These are phyloP conservation scores for Carallia brachiata DNA, from an alignment of 345 rosid genomes.

Conservation along the genomic window DNA sequence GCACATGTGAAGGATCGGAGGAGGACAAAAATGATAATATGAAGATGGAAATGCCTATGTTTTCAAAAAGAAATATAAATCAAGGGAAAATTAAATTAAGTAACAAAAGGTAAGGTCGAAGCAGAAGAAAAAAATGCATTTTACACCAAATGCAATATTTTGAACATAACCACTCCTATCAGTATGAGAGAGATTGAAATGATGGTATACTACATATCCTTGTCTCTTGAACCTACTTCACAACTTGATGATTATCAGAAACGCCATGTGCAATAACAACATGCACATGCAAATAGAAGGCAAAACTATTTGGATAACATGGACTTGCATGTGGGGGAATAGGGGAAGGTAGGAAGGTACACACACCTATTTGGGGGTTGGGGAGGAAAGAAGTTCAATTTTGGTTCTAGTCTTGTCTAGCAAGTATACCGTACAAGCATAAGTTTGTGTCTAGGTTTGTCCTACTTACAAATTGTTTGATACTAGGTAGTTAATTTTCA, in stretches of 20 bases:
- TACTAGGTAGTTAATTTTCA: not conserved
- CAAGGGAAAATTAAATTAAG: too few relatives aligned
- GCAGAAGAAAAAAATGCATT: too few relatives aligned
- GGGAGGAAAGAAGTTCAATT: not conserved
- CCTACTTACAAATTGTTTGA: not conserved
- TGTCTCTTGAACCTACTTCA: slow-evolving; percentile 7
- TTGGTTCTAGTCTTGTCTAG: slow-evolving; percentile 17
- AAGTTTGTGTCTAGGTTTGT: too few relatives aligned
- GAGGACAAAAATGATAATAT: not conserved
- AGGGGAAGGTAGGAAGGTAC: slow-evolving; percentile 15
- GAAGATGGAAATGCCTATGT: too few relatives aligned
- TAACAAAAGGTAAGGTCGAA: too few relatives aligned
- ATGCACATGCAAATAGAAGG: slow-evolving; percentile 30
- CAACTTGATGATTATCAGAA: slow-evolving; percentile 6
- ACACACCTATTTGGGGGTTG: not conserved
- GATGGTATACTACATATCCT: not conserved
- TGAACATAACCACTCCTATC: too few relatives aligned
- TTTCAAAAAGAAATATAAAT: too few relatives aligned
- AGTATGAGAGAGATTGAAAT: not conserved
- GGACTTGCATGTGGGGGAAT: slow-evolving; percentile 40
- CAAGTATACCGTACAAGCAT: not conserved
- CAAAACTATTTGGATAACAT: slow-evolving; percentile 28
- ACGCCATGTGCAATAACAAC: slow-evolving; percentile 31
- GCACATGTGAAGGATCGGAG: slow-evolving; percentile 24
- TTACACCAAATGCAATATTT: too few relatives aligned